Conservation (phyloP, 2,329 filamentous ascomycete species). For the Neophaeococcomyces aloes region DNA sequence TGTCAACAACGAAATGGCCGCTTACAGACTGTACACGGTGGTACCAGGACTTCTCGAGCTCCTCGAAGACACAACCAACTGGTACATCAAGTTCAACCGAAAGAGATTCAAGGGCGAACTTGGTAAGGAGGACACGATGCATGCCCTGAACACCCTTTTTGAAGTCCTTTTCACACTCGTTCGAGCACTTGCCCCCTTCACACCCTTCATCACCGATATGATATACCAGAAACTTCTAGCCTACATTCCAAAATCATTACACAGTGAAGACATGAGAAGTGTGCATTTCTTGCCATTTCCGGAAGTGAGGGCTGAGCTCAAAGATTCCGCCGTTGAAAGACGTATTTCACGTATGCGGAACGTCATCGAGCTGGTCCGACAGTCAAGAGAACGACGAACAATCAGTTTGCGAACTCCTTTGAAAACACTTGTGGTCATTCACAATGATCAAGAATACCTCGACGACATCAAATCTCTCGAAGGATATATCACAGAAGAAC, state of each 20-base stretch:
- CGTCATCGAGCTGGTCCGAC: slow-evolving; percentile 81
- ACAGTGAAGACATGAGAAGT: slow-evolving; percentile 64
- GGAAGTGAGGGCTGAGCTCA: slow-evolving; percentile 76
- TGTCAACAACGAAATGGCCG: slow-evolving; percentile 76
- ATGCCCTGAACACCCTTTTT: slow-evolving; percentile 87
- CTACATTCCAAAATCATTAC: slow-evolving; percentile 63
- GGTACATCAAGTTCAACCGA: slow-evolving; percentile 86
- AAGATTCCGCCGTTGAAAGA: slow-evolving; percentile 75
- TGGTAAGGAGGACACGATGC: slow-evolving; percentile 72
- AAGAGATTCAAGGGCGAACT: slow-evolving; percentile 78
- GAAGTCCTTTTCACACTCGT: slow-evolving; percentile 85
- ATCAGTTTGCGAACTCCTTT: slow-evolving; percentile 85
- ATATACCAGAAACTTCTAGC: slow-evolving; percentile 79
- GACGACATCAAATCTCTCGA: slow-evolving; percentile 78
- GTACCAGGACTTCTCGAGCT: slow-evolving; percentile 66
- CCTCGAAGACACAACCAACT: slow-evolving; percentile 84
- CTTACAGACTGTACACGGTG: slow-evolving; percentile 69
- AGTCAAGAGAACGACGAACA: slow-evolving; percentile 72
- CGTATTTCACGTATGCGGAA: slow-evolving; percentile 85
- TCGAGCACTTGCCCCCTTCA: slow-evolving; percentile 83
- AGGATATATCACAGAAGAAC: slow-evolving; percentile 80
- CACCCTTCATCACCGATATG: slow-evolving; percentile 87
- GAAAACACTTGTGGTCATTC: slow-evolving; percentile 80
- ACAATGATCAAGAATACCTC: slow-evolving; percentile 70
- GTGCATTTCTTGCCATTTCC: slow-evolving; percentile 91